Percentiles rank a stretch among this genome's conserved stretches.
Evolutionary conservation across 2,329 filamentous ascomycete genomes (phyloP).

Genomic region (Sclerotiophoma versabilis): DNA sequence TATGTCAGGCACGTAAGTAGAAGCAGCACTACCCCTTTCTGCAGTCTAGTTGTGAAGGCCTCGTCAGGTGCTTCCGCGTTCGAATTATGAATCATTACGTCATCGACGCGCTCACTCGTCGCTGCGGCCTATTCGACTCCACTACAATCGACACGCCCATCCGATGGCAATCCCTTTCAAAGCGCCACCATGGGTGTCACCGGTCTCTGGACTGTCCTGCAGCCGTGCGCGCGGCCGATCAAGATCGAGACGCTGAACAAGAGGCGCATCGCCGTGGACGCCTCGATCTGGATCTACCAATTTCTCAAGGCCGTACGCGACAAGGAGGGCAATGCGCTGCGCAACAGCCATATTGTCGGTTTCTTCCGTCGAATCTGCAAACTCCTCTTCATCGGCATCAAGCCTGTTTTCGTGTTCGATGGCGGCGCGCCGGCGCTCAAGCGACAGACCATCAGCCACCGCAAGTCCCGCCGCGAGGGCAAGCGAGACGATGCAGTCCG

Average conservation of each 20-base stretch:
- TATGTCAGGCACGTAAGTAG: too few species aligned
- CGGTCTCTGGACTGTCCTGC: slow-evolving; percentile 94
- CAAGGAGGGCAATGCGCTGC: slow-evolving; percentile 95
- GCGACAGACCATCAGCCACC: slow-evolving; percentile 82
- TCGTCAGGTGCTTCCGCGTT: slow-evolving; percentile 16
- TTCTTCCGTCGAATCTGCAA: slow-evolving; percentile 99
- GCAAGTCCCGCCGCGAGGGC: slow-evolving; percentile 83
- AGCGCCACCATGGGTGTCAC: slow-evolving; percentile 84
- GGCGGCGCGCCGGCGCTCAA: slow-evolving; percentile 92
- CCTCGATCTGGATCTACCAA: slow-evolving; percentile 99
- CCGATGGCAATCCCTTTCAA: background rate
- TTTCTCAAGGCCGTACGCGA: slow-evolving; percentile 98
- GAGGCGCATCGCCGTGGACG: slow-evolving; percentile 95
- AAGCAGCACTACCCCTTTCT: background rate
- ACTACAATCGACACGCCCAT: background rate
- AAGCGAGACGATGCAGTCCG: slow-evolving; percentile 89
- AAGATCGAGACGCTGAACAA: slow-evolving; percentile 96
- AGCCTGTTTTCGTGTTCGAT: slow-evolving; percentile 97
- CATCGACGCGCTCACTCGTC: slow-evolving; percentile 11
- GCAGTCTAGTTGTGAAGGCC: background rate
- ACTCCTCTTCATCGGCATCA: slow-evolving; percentile 93
- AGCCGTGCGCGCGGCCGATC: slow-evolving; percentile 93
- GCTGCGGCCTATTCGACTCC: slow-evolving; percentile 1
- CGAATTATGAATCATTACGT: slow-evolving; percentile 4
- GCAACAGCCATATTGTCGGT: slow-evolving; percentile 94